Evolutionary conservation across 208 protist species (phyloP).

Genomic region (Acanthamoeba castellanii): DNA sequence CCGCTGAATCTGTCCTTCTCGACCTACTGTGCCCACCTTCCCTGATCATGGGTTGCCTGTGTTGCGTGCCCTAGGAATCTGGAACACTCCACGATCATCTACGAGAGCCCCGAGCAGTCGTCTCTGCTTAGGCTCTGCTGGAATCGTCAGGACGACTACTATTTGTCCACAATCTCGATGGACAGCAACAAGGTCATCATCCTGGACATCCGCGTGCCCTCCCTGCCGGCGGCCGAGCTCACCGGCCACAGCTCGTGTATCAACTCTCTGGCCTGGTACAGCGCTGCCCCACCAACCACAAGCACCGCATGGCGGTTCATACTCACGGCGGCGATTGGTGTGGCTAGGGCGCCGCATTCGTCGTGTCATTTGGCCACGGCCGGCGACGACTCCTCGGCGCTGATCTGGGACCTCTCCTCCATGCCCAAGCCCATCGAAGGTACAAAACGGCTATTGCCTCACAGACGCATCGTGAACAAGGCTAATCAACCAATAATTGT

Average conservation of each 20-base stretch:
- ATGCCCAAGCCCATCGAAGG: constrained; percentile 54
- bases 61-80: constrained; percentile 86
- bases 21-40: not conserved
- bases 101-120: constrained; percentile 94
- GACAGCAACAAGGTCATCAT: constrained; percentile 96
- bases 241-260: constrained; percentile 93
- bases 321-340: not conserved
- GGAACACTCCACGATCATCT: constrained; percentile 99
- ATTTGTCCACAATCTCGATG: constrained; percentile 96
- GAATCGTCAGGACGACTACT: constrained; percentile 97
- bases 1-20: not conserved
- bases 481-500: constrained; percentile 87
- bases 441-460: not conserved
- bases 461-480: not conserved
- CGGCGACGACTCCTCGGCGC: constrained; percentile 96
- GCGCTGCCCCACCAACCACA: constrained; percentile 89
- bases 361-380: constrained; percentile 92
- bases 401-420: constrained; percentile 97
- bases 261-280: constrained; percentile 95
- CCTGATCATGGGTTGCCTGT: not conserved
- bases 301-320: not conserved
- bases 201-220: constrained; percentile 94
- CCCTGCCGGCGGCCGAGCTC: constrained; percentile 85
- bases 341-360: constrained; percentile 82
- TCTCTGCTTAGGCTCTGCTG: constrained; percentile 97